A percentile compares a stretch with the other conserved stretches of the same genome.
Evolutionary conservation across 2,329 filamentous ascomycete species (phyloP).

Genomic region (Paracoccidioides brasiliensis): DNA sequence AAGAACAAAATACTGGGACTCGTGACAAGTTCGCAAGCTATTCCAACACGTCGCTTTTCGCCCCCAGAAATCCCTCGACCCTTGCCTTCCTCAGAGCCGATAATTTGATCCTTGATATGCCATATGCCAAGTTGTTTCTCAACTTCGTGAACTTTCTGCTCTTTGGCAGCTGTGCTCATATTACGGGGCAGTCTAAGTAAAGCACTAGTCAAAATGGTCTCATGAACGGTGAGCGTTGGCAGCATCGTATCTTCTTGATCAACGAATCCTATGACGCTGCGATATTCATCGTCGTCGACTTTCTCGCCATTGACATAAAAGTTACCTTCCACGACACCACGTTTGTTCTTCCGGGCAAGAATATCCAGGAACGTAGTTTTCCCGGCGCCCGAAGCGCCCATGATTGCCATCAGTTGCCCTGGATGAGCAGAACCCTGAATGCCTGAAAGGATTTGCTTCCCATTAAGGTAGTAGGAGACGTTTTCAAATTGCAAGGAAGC

Average conservation of each 20-base stretch:
- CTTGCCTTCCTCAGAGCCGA: conserved; percentile 88
- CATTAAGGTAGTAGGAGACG: conserved; percentile 74
- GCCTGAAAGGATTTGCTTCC: conserved; percentile 67
- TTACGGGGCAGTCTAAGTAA: conserved; percentile 80
- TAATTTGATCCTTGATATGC: conserved; percentile 85
- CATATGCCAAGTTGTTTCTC: conserved; percentile 92
- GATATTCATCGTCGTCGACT: conserved; percentile 71
- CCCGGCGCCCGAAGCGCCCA: conserved; percentile 93
- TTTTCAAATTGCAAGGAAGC: conserved; percentile 80
- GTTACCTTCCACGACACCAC: conserved; percentile 61
- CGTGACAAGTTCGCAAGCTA: conserved; percentile 94
- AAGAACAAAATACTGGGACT: conserved; percentile 95
- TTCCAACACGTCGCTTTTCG: conserved; percentile 90
- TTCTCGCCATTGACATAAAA: conserved; percentile 93
- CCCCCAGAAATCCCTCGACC: conserved; percentile 93
- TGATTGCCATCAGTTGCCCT: conserved; percentile 92
- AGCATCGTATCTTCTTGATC: conserved; percentile 98
- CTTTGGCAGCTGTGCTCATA: conserved; percentile 79
- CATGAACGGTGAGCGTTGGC: conserved; percentile 88
- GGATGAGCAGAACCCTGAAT: conserved; percentile 82
- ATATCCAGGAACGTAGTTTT: conserved; percentile 98
- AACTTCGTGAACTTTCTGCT: conserved; percentile 81
- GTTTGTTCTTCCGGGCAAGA: conserved; percentile 90
- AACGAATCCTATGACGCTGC: conserved; percentile 87
- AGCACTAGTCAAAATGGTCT: conserved; percentile 91